Evolutionary conservation across 345 rosid species (phyloP).

Genomic region (Populus nigra): DNA sequence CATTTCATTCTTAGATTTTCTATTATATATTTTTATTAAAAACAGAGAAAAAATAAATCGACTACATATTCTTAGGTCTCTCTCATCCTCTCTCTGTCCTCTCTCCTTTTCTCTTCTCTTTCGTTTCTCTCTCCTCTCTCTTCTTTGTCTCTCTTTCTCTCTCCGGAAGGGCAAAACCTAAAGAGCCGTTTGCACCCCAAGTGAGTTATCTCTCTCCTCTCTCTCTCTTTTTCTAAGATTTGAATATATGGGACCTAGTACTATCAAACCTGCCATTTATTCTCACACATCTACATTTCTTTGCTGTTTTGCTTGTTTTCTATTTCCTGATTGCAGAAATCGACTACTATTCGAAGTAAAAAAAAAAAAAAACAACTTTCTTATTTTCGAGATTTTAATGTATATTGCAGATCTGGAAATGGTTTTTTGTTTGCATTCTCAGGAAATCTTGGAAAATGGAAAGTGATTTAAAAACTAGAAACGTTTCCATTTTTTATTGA

Average conservation of each 20-base stretch:
- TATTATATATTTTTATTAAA: neutral
- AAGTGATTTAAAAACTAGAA: conserved; percentile 14
- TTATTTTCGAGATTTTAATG: neutral
- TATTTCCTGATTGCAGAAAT: conserved; percentile 32
- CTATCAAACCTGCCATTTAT: conserved; percentile 32
- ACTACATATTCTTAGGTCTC: conserved; percentile 37
- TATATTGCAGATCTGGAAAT: conserved; percentile 34
- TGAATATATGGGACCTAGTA: conserved; percentile 59
- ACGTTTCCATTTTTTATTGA: conserved; percentile 3
- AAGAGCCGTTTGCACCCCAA: conserved; percentile 75
- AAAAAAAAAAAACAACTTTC: conserved; percentile 13
- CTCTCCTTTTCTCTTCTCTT: conserved; percentile 40
- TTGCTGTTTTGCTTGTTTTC: neutral
- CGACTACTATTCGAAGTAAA: conserved; percentile 26
- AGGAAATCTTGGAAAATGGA: conserved; percentile 14
- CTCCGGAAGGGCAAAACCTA: conserved; percentile 86
- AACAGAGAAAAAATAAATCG: neutral
- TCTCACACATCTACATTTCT: neutral
- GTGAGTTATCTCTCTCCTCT: conserved; percentile 90
- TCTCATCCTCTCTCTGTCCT: conserved; percentile 22
- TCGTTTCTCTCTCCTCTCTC: conserved; percentile 19
- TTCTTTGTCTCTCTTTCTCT: conserved; percentile 44
- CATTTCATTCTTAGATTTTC: neutral
- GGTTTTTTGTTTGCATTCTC: conserved; percentile 17
- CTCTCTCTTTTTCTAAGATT: conserved; percentile 36